These are phyloP conservation scores for Stachybotrys elegans DNA, from an alignment of 2,329 filamentous ascomycete species.

Conservation along the genomic window DNA sequence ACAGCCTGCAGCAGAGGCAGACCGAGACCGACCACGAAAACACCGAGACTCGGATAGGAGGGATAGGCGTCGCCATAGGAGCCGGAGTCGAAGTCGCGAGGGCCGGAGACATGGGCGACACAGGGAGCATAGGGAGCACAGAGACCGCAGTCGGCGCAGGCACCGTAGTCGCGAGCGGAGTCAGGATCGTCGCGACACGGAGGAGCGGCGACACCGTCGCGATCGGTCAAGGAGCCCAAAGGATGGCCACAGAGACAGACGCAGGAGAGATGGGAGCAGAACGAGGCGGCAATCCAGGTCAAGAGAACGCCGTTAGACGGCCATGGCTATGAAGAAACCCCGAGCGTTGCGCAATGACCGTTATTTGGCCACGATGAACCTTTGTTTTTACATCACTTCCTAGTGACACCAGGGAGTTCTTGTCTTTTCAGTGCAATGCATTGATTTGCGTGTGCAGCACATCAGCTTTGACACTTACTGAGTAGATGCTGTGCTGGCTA, in stretches of 20 bases:
- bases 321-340: no score
- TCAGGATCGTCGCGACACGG: slow-evolving; percentile 11
- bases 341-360: no score
- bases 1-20: slow-evolving; percentile 18
- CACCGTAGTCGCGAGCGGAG: slow-evolving; percentile 25
- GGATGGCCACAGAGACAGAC: slow-evolving; percentile 5
- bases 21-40: slow-evolving; percentile 22
- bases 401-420: no score
- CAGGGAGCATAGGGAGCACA: slow-evolving; percentile 8
- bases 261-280: slow-evolving; percentile 10
- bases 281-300: slow-evolving; percentile 10
- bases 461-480: no score
- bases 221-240: slow-evolving; percentile 1
- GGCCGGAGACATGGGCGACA: slow-evolving; percentile 23
- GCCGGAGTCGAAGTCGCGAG: slow-evolving; percentile 28
- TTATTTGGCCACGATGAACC: no score
- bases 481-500: no score
- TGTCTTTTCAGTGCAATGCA: no score
- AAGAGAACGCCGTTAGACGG: slow-evolving; percentile 1
- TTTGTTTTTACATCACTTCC: no score
- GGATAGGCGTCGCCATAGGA: slow-evolving; percentile 29
- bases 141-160: slow-evolving; percentile 14
- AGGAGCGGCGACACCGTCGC: slow-evolving; percentile 6
- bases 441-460: no score
- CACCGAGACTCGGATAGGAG: slow-evolving; percentile 24